Evolutionary conservation across 352 stramenopile species (phyloP), one percentile per base, ranked within the genome.

Genomic region (Phytophthora sp.): DNA sequence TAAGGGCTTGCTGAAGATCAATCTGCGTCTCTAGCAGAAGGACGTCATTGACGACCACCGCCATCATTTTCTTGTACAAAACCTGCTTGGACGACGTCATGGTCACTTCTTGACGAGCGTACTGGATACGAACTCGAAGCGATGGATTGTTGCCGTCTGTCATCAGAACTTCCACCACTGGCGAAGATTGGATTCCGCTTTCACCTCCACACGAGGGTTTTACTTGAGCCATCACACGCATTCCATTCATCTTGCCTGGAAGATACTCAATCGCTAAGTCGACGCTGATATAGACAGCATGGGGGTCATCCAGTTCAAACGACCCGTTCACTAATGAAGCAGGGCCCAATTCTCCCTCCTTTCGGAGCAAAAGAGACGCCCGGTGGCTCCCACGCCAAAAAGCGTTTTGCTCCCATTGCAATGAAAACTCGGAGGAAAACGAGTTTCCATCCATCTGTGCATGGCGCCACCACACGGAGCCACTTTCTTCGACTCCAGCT

Each of bases 41-140:
- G 33, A 80, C 59, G 45, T 80, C 66, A 58, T 89, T 87, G 4
- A 80, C 69, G 7, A 66, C 23, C 20, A 87, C 65, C 29, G 63
- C 57, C 20, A 88, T 62, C 50, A 84, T 67, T 58, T 81, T 84
- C 66, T 83, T 84, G 63, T 77, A 88, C 56, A 76, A 80, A 23
- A 85, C 49, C 27, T 85, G 76, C 24, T 61, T 76, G 8, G 59
- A 70, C 24, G 60, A 49, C n/a, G 56, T 27, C 23, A 57, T 49
- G 7, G 57, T 66, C 3, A 79, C 57, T 71, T 85, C 71, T 65
- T 84, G 76, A 1, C 79, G 74, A 2, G 74, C 74, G 53, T 82
- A 86, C 29, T 85, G 72, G 16, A 88, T 55, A 49, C 79, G 76
- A 53, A 81, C 72, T 9, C 38, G 51, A 21, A 88, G 55, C 16